Base-by-base conservation (phyloP, 768 basidiomycete species). In the Boletus edulis region DNA sequence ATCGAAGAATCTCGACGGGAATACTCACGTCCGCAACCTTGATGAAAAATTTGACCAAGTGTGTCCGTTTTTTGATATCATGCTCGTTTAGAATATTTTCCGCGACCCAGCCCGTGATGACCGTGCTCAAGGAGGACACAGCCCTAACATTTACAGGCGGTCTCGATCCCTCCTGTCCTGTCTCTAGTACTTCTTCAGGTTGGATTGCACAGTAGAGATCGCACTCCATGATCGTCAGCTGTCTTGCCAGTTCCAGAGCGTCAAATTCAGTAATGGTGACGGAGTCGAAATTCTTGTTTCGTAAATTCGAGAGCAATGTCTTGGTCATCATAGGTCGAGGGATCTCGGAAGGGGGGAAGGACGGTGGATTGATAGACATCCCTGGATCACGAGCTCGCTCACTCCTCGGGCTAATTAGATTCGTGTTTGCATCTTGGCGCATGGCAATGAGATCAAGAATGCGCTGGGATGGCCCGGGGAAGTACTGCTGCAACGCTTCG, bases 41-140 rank as follows among this genome's bases (percentile, higher is more conserved):
- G 79, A 97, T 87, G 67, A 93, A 96, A 71, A 91, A 95, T 72
- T 94, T 94, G 65, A 96, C 79, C 58, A 95, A 66, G 9, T 67
- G 54, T 24, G 86, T 87, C 56, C 94, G 77, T 73, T 86, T 91
- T 79, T 92, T 94, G 61, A 85, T 81, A 72, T 98, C 96, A 49
- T 78, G 81, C 73, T 99, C 96, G 63, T 86, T 86, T 46, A 99
- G 73, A 56, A 99, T 94, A 64, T 88, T 87, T 73, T 98, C 96
- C 10, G 94, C 89, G 31, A 98, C 91, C 91, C 94, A 96, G 5
- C 94, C 95, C 1, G 94, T 98, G 61, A 98, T 87, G 51, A 87
- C 83, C 14, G 94, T 98, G 67, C 93, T 96, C 67, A 98, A 73
- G 6, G 89, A 85, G 43, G 87, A 87, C 59, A 98, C 86, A 22